phyloP scores from a whole-genome alignment of 176 grass and related monocot species.

The Avena sativa region DNA sequence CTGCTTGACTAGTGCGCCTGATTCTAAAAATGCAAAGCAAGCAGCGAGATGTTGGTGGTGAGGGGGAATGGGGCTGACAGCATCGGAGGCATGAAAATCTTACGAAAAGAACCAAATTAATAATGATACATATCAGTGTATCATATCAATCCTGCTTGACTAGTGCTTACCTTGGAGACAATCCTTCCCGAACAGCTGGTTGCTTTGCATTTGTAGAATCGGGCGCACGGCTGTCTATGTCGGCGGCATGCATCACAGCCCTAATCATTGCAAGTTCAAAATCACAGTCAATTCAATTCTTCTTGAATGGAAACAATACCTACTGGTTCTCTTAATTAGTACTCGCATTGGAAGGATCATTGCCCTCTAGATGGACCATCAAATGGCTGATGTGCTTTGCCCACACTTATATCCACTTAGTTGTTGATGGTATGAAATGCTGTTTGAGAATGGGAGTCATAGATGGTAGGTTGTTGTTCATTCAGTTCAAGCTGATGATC shows the following conservation, averaged over 20 bases:
- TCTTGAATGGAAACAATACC: background rate
- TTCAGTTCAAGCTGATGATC: background rate
- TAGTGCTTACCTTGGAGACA: background rate
- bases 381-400: background rate
- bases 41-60: background rate
- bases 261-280: background rate
- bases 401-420: background rate
- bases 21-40: too few species aligned
- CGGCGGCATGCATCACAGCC: background rate
- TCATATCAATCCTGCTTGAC: background rate
- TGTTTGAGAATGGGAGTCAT: background rate
- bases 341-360: background rate
- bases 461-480: background rate
- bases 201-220: background rate
- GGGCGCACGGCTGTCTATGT: background rate
- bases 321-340: background rate
- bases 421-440: background rate
- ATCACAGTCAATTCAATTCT: background rate
- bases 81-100: background rate
- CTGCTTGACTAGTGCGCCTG: too few species aligned
- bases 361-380: background rate
- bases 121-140: background rate
- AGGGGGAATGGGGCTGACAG: background rate
- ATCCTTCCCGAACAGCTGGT: slow-evolving; percentile 1
- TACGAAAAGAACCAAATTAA: background rate